phyloP scores from a whole-genome alignment of 2,329 filamentous ascomycete species.

The Fusarium citri region DNA sequence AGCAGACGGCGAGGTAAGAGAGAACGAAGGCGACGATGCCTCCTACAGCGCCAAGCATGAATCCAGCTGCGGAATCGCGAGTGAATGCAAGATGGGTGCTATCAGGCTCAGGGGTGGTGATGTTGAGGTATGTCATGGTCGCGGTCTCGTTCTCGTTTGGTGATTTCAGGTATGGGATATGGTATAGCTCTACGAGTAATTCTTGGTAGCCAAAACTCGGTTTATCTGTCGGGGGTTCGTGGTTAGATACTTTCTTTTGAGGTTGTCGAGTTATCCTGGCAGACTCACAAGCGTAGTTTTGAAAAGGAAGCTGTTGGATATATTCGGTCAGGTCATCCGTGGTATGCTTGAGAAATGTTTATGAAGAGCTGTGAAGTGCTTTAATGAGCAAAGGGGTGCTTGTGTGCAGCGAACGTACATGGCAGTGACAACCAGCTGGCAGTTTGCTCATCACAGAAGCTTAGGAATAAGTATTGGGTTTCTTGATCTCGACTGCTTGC shows the following conservation, averaged over 20 bases:
- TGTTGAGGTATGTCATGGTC: background rate
- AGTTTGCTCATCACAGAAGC: background rate
- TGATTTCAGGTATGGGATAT: background rate
- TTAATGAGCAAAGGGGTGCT: background rate
- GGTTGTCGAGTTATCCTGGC: background rate
- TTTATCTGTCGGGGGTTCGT: background rate
- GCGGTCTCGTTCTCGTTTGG: background rate
- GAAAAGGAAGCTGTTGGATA: background rate
- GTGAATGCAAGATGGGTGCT: background rate
- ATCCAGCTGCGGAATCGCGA: slow-evolving; percentile 23
- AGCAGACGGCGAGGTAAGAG: slow-evolving; percentile 21
- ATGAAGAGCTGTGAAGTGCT: background rate
- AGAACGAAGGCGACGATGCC: slow-evolving; percentile 26
- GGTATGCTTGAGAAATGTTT: background rate
- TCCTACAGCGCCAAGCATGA: slow-evolving; percentile 20
- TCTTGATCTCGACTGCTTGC: background rate
- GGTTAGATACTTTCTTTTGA: background rate
- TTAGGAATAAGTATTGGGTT: background rate
- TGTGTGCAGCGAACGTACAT: background rate
- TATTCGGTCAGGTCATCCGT: background rate
- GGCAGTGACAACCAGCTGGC: slow-evolving; percentile 20
- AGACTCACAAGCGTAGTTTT: background rate
- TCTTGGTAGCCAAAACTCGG: background rate
- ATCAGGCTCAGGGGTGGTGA: background rate
- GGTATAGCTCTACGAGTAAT: background rate